A percentile compares a stretch with the other conserved stretches of the same genome.
Conservation (phyloP, 2,329 filamentous ascomycete species). For the Fusarium lateritium region DNA sequence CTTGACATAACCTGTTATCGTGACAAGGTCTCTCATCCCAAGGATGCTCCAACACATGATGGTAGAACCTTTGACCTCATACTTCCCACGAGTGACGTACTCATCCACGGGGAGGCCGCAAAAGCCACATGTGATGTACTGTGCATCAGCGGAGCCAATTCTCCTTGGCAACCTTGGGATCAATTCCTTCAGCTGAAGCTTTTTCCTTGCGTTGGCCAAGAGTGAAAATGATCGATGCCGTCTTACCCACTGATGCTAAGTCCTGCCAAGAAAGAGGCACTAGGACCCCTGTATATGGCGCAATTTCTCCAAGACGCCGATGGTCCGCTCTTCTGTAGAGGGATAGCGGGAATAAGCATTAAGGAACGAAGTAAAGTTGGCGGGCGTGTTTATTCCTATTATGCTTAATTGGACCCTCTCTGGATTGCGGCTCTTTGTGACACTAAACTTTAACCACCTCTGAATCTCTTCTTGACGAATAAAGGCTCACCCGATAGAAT, state of each 20-base stretch:
- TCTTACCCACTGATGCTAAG: constrained; percentile 23
- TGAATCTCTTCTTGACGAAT: not conserved
- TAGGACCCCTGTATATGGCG: constrained; percentile 34
- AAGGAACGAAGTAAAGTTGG: not conserved
- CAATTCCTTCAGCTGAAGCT: constrained; percentile 12
- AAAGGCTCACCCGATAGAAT: too few relatives aligned
- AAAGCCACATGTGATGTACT: constrained; percentile 15
- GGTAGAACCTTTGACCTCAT: not conserved
- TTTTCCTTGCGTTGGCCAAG: constrained; percentile 18
- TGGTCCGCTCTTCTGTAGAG: constrained; percentile 1
- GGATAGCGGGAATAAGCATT: constrained; percentile 28
- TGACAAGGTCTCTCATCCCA: not conserved
- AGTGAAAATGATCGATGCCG: constrained; percentile 12
- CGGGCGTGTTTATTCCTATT: constrained; percentile 20
- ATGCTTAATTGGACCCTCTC: constrained; percentile 35
- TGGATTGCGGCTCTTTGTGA: not conserved
- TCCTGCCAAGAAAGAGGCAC: constrained; percentile 22
- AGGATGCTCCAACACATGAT: too few relatives aligned
- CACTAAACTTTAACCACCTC: not conserved
- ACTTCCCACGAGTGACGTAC: constrained; percentile 9
- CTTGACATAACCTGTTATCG: constrained; percentile 4
- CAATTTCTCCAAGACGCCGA: constrained; percentile 13
- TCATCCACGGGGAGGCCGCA: constrained; percentile 21
- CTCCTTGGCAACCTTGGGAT: constrained; percentile 12
- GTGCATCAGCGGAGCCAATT: not conserved